Evolutionary conservation across 2,329 filamentous ascomycete species (phyloP), one percentile per base, ranked within the genome.

Genomic region (Monosporascus sp.): DNA sequence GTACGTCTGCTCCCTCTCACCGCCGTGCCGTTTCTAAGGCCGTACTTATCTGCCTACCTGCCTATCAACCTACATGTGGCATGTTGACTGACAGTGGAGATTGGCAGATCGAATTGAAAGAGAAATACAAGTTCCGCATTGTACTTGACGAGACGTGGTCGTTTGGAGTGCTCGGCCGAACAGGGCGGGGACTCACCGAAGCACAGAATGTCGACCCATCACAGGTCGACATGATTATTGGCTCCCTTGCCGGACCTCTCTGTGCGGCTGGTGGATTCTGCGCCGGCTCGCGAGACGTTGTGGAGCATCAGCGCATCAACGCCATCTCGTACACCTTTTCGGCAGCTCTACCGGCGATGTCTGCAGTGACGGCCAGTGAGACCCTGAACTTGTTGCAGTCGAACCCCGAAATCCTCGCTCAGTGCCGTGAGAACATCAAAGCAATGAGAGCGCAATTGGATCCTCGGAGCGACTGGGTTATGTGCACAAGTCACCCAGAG

Each of bases 91-190:
- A 57, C 50, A 14, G 17, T 31, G 22, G 31, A 7, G 14, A 19
- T 48, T 17, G 48, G 4, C 60, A 90, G 87, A 80, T 97, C 59
- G 93, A 96, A 69, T 80, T 99, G 62, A 97, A 97, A 74, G 85
- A 92, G 62, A 90, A 88, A 70, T 97, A 97, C 82, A 99, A 97
- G 76, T 99, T 97, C 77, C 91, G 94, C 64, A 83, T 99, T 53
- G 96, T 97, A 60, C 85, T 99, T 38, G 94, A 99, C 70, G 94
- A 99, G 76, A 96, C 92, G 1, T 96, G 90, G 87, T 97, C 92
- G 1, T 99, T 97, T 69, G 95, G 93, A 56, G 89, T 97, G 19
- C 82, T 99, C 5, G 94, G 94, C 48, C 83, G 91, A 57, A 96
- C 91, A 26, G 95, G 94, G 20, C 87, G 91, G 50, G 94, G 94